These are phyloP conservation scores for Crepidotus variabilis DNA, from an alignment of 768 basidiomycete genomes.

Conservation along the genomic window DNA sequence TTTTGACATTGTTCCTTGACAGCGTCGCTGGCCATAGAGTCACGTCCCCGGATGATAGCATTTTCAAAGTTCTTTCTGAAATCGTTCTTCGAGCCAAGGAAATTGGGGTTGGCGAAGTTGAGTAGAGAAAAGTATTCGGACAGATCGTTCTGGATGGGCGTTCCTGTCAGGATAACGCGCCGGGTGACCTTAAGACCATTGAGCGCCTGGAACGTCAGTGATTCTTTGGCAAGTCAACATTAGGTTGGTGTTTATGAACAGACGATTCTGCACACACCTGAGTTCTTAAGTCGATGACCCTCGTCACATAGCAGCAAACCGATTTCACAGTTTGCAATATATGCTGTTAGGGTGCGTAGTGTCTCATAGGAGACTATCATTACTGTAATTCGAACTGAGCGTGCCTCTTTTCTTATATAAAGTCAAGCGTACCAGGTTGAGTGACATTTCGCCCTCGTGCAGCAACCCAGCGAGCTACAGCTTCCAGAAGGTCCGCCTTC, in stretches of 20 bases:
- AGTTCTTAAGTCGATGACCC: constrained; percentile 95
- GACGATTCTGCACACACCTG: constrained; percentile 46
- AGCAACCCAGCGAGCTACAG: constrained; percentile 85
- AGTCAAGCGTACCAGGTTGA: constrained; percentile 64
- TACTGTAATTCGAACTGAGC: constrained; percentile 41
- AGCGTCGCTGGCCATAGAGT: constrained; percentile 77
- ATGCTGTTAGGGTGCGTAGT: constrained; percentile 71
- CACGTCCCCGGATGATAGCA: constrained; percentile 84
- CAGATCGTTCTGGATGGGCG: constrained; percentile 93
- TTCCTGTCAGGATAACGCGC: constrained; percentile 91
- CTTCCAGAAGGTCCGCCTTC: constrained; percentile 74
- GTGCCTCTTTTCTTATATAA: not conserved
- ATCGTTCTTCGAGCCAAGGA: constrained; percentile 81
- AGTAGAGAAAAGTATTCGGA: constrained; percentile 93
- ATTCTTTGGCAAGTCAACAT: constrained; percentile 46
- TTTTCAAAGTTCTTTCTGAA: constrained; percentile 97
- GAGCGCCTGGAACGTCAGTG: constrained; percentile 82
- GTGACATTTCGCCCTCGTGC: constrained; percentile 87
- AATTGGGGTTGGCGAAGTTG: constrained; percentile 91
- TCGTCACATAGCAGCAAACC: constrained; percentile 96
- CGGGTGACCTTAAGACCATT: constrained; percentile 81
- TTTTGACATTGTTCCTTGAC: constrained; percentile 80
- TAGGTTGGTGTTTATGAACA: not conserved
- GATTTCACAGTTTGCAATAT: constrained; percentile 77
- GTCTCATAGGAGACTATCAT: constrained; percentile 99